Percentiles rank a stretch among this genome's conserved stretches.
These are phyloP conservation scores for Raffaelea albimanens DNA, from an alignment of 2,329 filamentous ascomycete species.

Conservation along the genomic window DNA sequence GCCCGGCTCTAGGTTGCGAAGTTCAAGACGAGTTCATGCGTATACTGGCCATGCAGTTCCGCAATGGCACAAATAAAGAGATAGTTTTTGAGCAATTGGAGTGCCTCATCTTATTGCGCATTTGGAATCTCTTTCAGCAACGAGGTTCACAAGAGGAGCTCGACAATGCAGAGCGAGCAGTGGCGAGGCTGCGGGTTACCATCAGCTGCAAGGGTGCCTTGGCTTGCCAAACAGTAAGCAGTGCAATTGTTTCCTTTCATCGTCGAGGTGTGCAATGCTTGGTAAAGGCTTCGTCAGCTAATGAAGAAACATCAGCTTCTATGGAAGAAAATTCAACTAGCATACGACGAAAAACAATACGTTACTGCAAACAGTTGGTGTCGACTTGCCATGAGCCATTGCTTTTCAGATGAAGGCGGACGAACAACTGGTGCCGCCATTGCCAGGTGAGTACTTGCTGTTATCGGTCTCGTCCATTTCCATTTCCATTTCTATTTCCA, in stretches of 20 bases:
- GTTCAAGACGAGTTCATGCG: slow-evolving; percentile 56
- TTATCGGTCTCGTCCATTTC: too few species aligned
- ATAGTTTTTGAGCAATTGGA: slow-evolving; percentile 54
- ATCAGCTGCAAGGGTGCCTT: slow-evolving; percentile 54
- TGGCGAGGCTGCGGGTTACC: slow-evolving; percentile 31
- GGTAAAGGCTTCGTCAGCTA: too few species aligned
- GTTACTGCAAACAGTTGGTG: slow-evolving; percentile 61
- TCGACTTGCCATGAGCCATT: slow-evolving; percentile 50
- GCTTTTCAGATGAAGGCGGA: slow-evolving; percentile 55
- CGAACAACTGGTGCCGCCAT: slow-evolving; percentile 60
- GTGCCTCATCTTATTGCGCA: slow-evolving; percentile 55
- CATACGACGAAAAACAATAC: slow-evolving; percentile 42
- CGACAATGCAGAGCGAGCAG: slow-evolving; percentile 24
- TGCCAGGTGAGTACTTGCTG: too few species aligned
- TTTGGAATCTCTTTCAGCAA: slow-evolving; percentile 53
- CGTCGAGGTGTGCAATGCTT: too few species aligned
- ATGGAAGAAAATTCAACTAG: slow-evolving; percentile 67
- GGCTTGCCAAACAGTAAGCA: slow-evolving; percentile 55
- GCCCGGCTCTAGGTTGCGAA: slow-evolving; percentile 34
- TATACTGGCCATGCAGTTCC: slow-evolving; percentile 20
- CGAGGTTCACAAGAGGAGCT: slow-evolving; percentile 22
- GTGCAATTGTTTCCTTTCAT: background rate
- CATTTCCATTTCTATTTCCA: too few species aligned
- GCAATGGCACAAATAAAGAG: slow-evolving; percentile 16
- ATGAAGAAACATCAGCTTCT: too few species aligned